phyloP scores from a whole-genome alignment of 768 basidiomycete genomes.

The Boletus fagicola region DNA sequence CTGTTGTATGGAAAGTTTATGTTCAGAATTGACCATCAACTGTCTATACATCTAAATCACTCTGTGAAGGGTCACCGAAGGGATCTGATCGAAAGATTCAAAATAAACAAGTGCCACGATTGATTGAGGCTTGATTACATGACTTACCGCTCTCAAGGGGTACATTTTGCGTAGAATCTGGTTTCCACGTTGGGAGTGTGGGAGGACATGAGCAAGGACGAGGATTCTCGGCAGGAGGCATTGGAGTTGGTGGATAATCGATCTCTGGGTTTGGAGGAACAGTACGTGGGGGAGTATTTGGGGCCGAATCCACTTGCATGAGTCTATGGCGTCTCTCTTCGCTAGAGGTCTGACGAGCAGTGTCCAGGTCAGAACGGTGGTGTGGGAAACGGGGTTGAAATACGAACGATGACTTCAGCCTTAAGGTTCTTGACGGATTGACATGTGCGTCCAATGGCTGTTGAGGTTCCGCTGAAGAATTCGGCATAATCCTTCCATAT shows the following conservation, averaged over 20 bases:
- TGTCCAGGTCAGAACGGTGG: neutral
- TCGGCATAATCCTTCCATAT: neutral
- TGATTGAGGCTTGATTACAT: rapidly evolving
- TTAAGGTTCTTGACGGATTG: neutral
- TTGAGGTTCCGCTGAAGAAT: conserved; percentile 1
- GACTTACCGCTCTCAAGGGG: neutral
- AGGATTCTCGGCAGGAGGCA: neutral
- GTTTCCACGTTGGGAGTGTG: neutral
- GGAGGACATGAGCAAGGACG: conserved; percentile 10
- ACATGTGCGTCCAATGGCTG: neutral
- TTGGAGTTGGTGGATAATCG: rapidly evolving
- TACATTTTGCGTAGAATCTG: neutral
- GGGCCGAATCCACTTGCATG: neutral
- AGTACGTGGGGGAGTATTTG: too few relatives aligned
- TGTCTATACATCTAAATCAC: neutral
- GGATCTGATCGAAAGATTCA: neutral
- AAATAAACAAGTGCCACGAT: too few relatives aligned
- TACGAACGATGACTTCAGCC: conserved; percentile 5
- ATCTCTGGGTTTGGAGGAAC: rapidly evolving
- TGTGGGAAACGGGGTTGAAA: neutral
- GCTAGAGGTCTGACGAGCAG: neutral
- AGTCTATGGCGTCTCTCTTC: neutral
- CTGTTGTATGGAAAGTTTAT: neutral
- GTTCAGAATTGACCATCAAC: neutral
- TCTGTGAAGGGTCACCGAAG: neutral